Evolutionary conservation across 768 basidiomycete species (phyloP).

Genomic region (Collybia mongolica): DNA sequence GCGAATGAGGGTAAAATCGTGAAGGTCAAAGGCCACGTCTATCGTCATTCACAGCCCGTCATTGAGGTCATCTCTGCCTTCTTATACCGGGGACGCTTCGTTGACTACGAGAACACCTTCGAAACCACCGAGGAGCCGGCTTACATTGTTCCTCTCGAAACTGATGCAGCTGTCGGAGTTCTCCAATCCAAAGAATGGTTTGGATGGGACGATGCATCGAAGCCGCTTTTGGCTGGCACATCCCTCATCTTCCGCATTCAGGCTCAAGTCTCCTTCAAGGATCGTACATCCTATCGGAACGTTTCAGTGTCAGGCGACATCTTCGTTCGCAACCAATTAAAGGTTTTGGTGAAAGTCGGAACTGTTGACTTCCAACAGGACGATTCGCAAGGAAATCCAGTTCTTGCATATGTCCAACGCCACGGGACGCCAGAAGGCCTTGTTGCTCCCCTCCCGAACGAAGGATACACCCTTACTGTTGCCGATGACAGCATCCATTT

Average conservation of each 20-base stretch:
- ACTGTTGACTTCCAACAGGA: constrained; percentile 85
- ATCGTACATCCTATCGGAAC: constrained; percentile 79
- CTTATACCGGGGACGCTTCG: constrained; percentile 94
- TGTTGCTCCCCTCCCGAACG: constrained; percentile 73
- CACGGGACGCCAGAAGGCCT: constrained; percentile 82
- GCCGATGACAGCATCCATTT: constrained; percentile 62
- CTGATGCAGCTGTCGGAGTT: constrained; percentile 83
- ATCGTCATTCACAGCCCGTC: constrained; percentile 74
- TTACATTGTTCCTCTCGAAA: constrained; percentile 73
- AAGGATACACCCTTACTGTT: constrained; percentile 82
- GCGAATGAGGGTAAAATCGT: constrained; percentile 92
- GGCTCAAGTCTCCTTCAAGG: constrained; percentile 88
- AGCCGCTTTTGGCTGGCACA: constrained; percentile 76
- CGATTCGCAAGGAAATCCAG: constrained; percentile 89
- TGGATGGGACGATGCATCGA: constrained; percentile 84
- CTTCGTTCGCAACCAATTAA: constrained; percentile 86
- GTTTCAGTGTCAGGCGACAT: constrained; percentile 83
- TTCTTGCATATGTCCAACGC: constrained; percentile 89
- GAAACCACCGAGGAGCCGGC: constrained; percentile 89
- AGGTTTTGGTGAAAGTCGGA: constrained; percentile 85
- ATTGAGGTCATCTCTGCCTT: constrained; percentile 95
- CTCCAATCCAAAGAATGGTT: constrained; percentile 98
- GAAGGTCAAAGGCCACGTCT: constrained; percentile 82
- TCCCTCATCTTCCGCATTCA: constrained; percentile 87
- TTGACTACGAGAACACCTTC: constrained; percentile 95